These are phyloP conservation scores for Evansstolkia leycettana DNA, from an alignment of 495 filamentous ascomycete genomes.

Conservation along the genomic window DNA sequence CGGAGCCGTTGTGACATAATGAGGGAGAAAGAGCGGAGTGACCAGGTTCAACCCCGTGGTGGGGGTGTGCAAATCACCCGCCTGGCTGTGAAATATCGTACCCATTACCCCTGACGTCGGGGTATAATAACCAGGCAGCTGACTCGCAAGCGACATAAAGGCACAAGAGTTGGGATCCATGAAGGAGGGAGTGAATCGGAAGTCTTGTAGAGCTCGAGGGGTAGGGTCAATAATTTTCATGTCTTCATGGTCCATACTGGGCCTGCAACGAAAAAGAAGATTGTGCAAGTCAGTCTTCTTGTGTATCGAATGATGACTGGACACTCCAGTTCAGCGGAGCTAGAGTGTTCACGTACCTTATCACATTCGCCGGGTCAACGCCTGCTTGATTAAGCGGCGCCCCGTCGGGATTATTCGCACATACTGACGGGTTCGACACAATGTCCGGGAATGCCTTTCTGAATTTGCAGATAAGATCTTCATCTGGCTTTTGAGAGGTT, in stretches of 20 bases:
- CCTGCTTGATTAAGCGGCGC: constrained; percentile 1
- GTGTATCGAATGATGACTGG: too few species aligned
- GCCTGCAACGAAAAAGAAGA: constrained; percentile 11
- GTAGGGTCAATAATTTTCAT: constrained; percentile 73
- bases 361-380: constrained; percentile 3
- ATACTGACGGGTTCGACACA: constrained; percentile 14
- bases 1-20: constrained; percentile 41
- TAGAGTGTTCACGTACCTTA: background rate
- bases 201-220: constrained; percentile 63
- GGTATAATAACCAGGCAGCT: constrained; percentile 75
- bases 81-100: constrained; percentile 68
- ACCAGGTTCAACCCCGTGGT: constrained; percentile 60
- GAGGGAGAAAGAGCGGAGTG: constrained; percentile 76
- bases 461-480: constrained; percentile 76
- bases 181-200: constrained; percentile 77
- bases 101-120: constrained; percentile 80
- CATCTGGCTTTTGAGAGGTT: constrained; percentile 75
- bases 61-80: constrained; percentile 86
- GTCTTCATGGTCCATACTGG: constrained; percentile 35
- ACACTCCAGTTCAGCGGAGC: too few species aligned
- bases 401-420: constrained; percentile 7
- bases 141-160: constrained; percentile 65
- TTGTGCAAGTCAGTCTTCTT: too few species aligned
- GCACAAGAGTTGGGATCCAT: constrained; percentile 75
- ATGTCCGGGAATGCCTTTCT: constrained; percentile 67